These are phyloP conservation scores for Monosporascus sp. DNA, from an alignment of 2,329 filamentous ascomycete genomes.

Conservation along the genomic window DNA sequence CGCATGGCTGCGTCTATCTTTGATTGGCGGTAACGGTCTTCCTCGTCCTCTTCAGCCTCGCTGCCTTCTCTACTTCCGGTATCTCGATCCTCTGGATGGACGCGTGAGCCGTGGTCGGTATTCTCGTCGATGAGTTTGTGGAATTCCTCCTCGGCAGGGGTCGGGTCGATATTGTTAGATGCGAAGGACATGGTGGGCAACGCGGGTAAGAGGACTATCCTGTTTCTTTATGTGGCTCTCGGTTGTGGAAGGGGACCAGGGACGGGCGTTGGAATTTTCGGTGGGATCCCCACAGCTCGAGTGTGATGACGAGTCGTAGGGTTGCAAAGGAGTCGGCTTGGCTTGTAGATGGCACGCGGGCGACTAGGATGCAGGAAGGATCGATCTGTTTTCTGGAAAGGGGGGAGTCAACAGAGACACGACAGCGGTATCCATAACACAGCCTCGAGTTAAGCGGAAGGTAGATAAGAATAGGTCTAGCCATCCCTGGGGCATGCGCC, in stretches of 20 bases:
- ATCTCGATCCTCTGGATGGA: constrained; percentile 57
- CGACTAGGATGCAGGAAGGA: background rate
- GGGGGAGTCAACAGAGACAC: too few species aligned
- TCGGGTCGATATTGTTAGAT: constrained; percentile 32
- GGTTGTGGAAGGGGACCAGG: constrained; percentile 2
- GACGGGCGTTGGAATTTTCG: background rate
- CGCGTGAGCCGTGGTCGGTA: constrained; percentile 33
- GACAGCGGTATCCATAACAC: background rate
- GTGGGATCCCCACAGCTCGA: background rate
- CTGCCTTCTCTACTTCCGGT: constrained; percentile 35
- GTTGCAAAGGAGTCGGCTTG: background rate
- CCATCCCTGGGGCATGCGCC: constrained; percentile 26
- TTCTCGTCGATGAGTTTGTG: constrained; percentile 57
- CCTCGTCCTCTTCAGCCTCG: constrained; percentile 48
- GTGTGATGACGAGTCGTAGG: background rate
- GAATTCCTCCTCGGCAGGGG: constrained; percentile 63
- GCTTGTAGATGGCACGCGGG: background rate
- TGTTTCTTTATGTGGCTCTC: constrained; percentile 13
- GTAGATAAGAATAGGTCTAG: background rate
- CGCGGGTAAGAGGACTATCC: constrained; percentile 7
- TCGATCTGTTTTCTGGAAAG: too few species aligned
- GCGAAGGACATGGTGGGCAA: constrained; percentile 40
- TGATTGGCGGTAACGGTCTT: constrained; percentile 46
- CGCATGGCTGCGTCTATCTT: constrained; percentile 62
- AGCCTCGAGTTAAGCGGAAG: background rate